Evolutionary conservation across 305 asterid genomes (phyloP), one percentile per base, ranked within the genome.

Genomic region (Solanum aculeatissimum): DNA sequence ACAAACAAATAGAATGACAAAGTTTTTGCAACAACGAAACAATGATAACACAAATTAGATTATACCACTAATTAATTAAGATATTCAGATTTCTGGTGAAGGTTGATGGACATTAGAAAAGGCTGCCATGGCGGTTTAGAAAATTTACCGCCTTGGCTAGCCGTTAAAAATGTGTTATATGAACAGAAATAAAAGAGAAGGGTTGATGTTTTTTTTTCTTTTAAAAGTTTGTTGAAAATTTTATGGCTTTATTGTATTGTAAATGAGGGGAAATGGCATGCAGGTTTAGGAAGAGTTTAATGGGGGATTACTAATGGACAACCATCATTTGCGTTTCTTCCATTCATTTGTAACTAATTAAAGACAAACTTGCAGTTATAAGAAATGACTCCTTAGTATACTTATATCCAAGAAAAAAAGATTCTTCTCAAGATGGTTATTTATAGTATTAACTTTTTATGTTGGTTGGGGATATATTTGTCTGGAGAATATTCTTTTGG

Each of bases 241-340:
- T 16, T 29, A 66, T 27, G 82, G 63, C 25, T 27, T 49, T 47
- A 75, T 47, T 47, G 58, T 75, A 75, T 75, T 49, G 63, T 75
- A 47, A 49, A 27, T n/a, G 42, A 75, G 47, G 62, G 62, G 21
- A 27, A 75, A 47, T 74, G 81, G 45, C 18, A 49, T 49, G 82
- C 45, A 75, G 82, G 82, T 75, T 75, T 75, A 75, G 82, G 63
- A 75, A 75, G 82, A 75, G 62, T 75, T 75, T 75, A 75, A 75
- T 75, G 82, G 23, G 58, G 63, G 40, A 49, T 25, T 49, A 16
- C 45, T 75, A 49, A 49, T 16, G 82, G 82, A 75, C 3, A 9
- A 6, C 62, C 81, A 49, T 27, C 15, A 75, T 75, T 75, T 75
- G 63, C 82, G 82, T 15, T 16, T 19, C n/a, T 74, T 74, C 80